These are phyloP conservation scores for Emergomyces pasteurianus DNA, from an alignment of 2,329 filamentous ascomycete genomes.

Conservation along the genomic window DNA sequence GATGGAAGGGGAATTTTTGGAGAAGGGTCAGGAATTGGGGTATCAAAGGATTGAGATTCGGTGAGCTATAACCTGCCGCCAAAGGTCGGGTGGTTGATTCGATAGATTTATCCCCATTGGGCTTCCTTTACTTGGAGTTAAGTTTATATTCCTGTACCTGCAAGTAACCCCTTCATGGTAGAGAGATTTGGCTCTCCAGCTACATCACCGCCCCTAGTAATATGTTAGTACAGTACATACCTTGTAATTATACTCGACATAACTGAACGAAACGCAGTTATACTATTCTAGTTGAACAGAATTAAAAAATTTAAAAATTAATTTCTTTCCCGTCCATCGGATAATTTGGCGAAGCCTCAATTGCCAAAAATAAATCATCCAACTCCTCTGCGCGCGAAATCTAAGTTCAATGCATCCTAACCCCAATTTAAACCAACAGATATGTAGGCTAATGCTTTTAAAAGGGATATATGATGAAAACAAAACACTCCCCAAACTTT, in stretches of 20 bases:
- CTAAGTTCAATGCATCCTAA: neutral
- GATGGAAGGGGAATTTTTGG: conserved; percentile 4
- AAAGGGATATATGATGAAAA: neutral
- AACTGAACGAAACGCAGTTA: neutral
- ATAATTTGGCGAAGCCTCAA: neutral
- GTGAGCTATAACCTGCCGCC: neutral
- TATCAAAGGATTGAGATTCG: conserved; percentile 3
- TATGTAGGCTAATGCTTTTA: neutral
- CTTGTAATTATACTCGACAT: neutral
- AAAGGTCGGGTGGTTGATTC: neutral
- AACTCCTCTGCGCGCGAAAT: neutral
- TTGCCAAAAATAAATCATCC: neutral
- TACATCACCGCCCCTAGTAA: neutral
- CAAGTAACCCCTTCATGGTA: neutral
- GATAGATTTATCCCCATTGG: neutral
- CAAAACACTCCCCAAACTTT: neutral
- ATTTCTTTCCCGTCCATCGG: neutral
- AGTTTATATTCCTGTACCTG: neutral
- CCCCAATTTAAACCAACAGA: neutral
- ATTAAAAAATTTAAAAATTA: neutral
- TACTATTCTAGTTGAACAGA: too few relatives aligned
- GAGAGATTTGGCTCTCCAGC: neutral
- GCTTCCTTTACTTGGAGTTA: neutral
- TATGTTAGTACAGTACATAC: neutral
- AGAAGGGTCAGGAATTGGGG: neutral